phyloP scores from a whole-genome alignment of 2,329 filamentous ascomycete species.

The Tolypocladium endophyticum region DNA sequence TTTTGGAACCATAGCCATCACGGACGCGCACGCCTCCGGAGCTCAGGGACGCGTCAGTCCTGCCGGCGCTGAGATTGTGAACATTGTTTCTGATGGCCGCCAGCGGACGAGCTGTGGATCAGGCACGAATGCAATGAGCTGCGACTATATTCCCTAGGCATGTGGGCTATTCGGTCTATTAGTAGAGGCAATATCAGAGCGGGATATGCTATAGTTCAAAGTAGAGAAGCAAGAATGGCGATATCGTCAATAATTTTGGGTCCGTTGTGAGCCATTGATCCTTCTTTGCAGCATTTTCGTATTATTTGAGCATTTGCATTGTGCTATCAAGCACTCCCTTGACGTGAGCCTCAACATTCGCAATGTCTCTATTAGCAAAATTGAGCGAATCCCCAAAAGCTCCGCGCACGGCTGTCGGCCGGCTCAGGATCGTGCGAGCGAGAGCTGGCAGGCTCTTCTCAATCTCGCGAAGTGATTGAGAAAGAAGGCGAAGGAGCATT shows the following conservation, averaged over 20 bases:
- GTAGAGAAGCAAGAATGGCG: no score
- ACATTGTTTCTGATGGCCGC: neutral
- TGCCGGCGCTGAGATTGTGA: neutral
- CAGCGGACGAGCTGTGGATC: neutral
- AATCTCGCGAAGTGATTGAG: slow-evolving; percentile 2
- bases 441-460: slow-evolving; percentile 1
- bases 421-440: neutral
- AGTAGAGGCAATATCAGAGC: neutral
- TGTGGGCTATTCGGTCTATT: neutral
- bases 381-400: neutral
- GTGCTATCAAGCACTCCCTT: neutral
- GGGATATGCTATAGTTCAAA: no score
- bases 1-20: neutral
- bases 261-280: no score
- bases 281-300: neutral
- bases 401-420: neutral
- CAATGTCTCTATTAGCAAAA: slow-evolving; percentile 1
- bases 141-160: neutral
- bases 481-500: slow-evolving; percentile 1
- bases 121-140: neutral
- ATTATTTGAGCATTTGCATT: neutral
- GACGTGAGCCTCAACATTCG: slow-evolving; percentile 1
- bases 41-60: neutral
- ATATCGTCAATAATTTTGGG: no score
- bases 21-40: neutral